phyloP scores from a whole-genome alignment of 2,329 filamentous ascomycete genomes.

The Venturia aucupariae region DNA sequence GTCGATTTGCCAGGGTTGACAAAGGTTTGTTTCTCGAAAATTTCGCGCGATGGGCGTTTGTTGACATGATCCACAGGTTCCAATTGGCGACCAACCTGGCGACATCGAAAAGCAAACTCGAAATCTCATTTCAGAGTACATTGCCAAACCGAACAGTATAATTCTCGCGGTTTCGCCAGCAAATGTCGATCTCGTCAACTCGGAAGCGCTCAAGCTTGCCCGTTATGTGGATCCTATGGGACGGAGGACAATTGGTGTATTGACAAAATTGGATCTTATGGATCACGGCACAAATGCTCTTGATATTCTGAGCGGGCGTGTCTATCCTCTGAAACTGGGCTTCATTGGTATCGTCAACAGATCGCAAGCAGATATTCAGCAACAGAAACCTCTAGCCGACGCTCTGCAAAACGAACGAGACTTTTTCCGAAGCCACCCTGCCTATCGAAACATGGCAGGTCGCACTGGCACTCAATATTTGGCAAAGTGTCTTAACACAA shows the following conservation, averaged over 20 bases:
- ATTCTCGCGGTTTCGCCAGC: constrained; percentile 93
- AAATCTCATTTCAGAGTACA: constrained; percentile 94
- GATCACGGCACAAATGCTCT: constrained; percentile 96
- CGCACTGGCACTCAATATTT: constrained; percentile 90
- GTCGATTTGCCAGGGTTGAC: constrained; percentile 94
- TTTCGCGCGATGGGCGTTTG: constrained; percentile 14
- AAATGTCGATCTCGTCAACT: constrained; percentile 97
- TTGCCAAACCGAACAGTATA: constrained; percentile 97
- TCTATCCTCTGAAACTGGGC: constrained; percentile 92
- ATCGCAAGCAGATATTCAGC: constrained; percentile 95
- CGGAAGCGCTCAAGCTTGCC: constrained; percentile 90
- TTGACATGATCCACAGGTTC: constrained; percentile 50
- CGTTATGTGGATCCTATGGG: constrained; percentile 94
- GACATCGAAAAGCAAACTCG: constrained; percentile 99
- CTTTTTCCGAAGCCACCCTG: constrained; percentile 95
- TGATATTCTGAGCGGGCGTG: constrained; percentile 92
- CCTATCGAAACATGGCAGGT: constrained; percentile 90
- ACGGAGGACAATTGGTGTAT: constrained; percentile 86
- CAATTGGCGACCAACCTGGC: constrained; percentile 92
- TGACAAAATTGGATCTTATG: constrained; percentile 97
- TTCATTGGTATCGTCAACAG: constrained; percentile 98
- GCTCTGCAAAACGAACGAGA: constrained; percentile 83
- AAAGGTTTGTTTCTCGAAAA: constrained; percentile 52
- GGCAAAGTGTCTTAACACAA: constrained; percentile 89
- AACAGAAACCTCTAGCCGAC: constrained; percentile 87